Base-by-base conservation (phyloP, 176 grass and related monocot genomes). In the Oryza australiensis region DNA sequence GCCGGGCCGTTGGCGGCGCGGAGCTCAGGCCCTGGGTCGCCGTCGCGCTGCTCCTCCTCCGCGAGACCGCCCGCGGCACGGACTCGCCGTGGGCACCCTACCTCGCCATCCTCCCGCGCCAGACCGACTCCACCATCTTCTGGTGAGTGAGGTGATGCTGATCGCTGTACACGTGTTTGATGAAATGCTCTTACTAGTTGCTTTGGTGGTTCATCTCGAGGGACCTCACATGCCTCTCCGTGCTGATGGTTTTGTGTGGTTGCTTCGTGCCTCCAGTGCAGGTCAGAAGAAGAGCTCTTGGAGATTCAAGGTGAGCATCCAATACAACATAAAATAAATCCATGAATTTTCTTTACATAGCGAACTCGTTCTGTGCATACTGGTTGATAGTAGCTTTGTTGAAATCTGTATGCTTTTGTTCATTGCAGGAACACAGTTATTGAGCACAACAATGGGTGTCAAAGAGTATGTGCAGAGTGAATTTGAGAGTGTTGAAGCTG, bases 231-330 rank as follows among this genome's bases (percentile, higher is more conserved):
- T 59, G 22, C 55, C 45, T 59, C 43, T 1, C 24, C 0, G 41
- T 87, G 69, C 24, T 78, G 71, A 78, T 82, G 81, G 73, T 73
- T 73, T 92, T 76, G 76, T 87, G 26, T 85, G 73, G 80, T 82
- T 38, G 70, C 73, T 82, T 89, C 69, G 64, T 94, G 89, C 80
- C 86, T 95, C 81, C 93, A 94, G 91, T 92, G 91, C 93, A 99
- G 93, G 96, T 91, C 96, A 83, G 96, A 95, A 87, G 87, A 95
- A 76, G 96, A 99, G 96, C 91, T 99, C 73, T 79, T 79, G 73
- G 88, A 94, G 85, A 99, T 95, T 79, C 89, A 99, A 89, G 96
- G 96, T 95, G 77, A 46, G 74, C 23, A 0, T 32, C 34, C 63
- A 57, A 78, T 42, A 10, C 26, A 60, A 68, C n/a, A n/a, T n/a